phyloP scores from a whole-genome alignment of 139 green algal species.

The Protoeuglena noctilucae region DNA sequence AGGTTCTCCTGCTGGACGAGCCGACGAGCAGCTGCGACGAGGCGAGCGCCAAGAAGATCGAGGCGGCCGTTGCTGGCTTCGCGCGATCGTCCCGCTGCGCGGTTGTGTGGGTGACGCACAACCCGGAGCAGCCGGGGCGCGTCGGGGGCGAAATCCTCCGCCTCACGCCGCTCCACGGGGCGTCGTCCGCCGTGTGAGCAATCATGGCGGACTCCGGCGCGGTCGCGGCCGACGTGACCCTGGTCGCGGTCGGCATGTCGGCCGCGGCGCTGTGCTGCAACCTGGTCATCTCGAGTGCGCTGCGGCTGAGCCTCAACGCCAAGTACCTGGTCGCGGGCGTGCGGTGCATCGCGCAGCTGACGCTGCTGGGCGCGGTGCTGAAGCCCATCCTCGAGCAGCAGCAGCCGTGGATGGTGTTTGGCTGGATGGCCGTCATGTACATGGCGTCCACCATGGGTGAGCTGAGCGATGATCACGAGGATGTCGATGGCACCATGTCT shows the following conservation, averaged over 20 bases:
- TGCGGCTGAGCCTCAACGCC: slow-evolving; percentile 20
- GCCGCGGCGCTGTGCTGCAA: slow-evolving; percentile 17
- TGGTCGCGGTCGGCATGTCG: slow-evolving; percentile 13
- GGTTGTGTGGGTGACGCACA: slow-evolving; percentile 67
- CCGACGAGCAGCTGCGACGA: slow-evolving; percentile 56
- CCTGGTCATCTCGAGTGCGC: slow-evolving; percentile 18
- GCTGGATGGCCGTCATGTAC: not conserved
- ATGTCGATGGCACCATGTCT: no score
- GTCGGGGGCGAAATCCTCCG: no score
- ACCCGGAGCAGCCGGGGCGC: slow-evolving; percentile 38
- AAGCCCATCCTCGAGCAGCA: not conserved
- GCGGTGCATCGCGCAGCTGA: slow-evolving; percentile 10
- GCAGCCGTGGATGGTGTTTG: not conserved
- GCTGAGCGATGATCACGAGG: no score
- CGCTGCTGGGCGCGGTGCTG: not conserved
- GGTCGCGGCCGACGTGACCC: slow-evolving; percentile 8
- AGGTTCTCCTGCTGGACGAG: slow-evolving; percentile 73
- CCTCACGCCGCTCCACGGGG: no score
- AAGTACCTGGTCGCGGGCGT: slow-evolving; percentile 15
- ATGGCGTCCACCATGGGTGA: no score
- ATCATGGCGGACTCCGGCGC: no score
- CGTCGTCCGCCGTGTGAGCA: no score
- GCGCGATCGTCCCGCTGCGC: slow-evolving; percentile 2
- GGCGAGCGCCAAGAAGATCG: slow-evolving; percentile 11
- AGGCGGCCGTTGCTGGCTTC: not conserved